phyloP scores from a whole-genome alignment of 2,329 filamentous ascomycete species.

The Venturia carpophila region DNA sequence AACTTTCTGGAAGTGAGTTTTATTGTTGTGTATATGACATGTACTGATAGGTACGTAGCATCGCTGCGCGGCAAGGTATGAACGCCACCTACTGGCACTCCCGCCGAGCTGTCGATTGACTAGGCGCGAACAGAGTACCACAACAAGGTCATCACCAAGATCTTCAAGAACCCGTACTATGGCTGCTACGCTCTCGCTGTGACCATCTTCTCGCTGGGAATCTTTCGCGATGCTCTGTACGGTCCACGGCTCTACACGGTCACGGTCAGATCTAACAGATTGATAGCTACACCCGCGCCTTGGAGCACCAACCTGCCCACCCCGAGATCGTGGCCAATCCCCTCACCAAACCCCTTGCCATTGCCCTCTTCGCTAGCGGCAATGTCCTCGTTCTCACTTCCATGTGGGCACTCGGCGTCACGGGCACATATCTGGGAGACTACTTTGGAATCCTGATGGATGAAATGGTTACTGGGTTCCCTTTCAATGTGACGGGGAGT shows the following conservation, averaged over 20 bases:
- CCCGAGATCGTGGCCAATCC: slow-evolving; percentile 56
- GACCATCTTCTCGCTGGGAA: slow-evolving; percentile 84
- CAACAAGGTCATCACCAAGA: slow-evolving; percentile 78
- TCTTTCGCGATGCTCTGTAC: slow-evolving; percentile 64
- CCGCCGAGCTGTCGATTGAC: slow-evolving; percentile 15
- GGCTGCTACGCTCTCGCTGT: slow-evolving; percentile 87
- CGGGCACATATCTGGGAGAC: slow-evolving; percentile 92
- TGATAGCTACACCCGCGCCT: slow-evolving; percentile 73
- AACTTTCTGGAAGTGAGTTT: slow-evolving; percentile 95
- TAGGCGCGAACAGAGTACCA: slow-evolving; percentile 62
- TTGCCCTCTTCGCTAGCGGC: slow-evolving; percentile 62
- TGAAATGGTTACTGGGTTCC: slow-evolving; percentile 85
- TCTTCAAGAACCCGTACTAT: slow-evolving; percentile 67
- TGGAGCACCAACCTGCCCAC: slow-evolving; percentile 67
- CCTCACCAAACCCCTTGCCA: slow-evolving; percentile 55
- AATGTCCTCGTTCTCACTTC: slow-evolving; percentile 81
- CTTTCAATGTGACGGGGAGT: slow-evolving; percentile 82
- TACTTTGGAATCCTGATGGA: slow-evolving; percentile 99
- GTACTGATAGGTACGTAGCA: slow-evolving; percentile 44
- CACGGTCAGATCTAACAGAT: background rate
- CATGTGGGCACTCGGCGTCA: slow-evolving; percentile 88
- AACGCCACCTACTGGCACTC: slow-evolving; percentile 14
- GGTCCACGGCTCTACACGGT: slow-evolving; percentile 20
- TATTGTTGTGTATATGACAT: slow-evolving; percentile 13
- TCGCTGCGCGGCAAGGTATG: slow-evolving; percentile 73